Evolutionary conservation across 2,329 filamentous ascomycete genomes (phyloP), one percentile per base, ranked within the genome.

Genomic region (Claviceps quebecensis): DNA sequence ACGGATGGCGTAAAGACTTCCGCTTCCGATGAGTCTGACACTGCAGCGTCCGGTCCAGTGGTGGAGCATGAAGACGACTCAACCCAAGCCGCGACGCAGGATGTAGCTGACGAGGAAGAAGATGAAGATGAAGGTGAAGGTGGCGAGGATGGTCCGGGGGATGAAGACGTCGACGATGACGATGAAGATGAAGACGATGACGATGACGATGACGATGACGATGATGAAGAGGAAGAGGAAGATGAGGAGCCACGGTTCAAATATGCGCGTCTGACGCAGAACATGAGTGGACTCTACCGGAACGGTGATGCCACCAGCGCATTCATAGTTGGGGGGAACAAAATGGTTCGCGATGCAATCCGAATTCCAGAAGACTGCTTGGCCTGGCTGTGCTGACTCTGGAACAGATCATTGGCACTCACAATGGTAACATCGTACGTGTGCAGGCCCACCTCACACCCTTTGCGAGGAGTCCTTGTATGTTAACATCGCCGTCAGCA

Each of bases 241-340:
- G 90, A 96, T 5, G 91, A 97, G 17, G 91, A 97, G 68, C 94
- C 93, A 29, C 85, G 84, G 62, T 78, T 98, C 60, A 98, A 98
- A 69, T 96, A 96, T 66, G 85, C 84, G 48, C 84, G 88, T 47
- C 70, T 97, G 58, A 97, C 93, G 7, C 84, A 83, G 54, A 83
- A 84, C 60, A 71, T 98, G 55, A 81, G 78, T 26, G 73, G 84
- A 44, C 79, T 96, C 37, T 98, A 98, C 70, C 83, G 89, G 53
- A 95, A 95, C 70, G 90, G 88, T 59, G 93, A 98, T 76, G 87
- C 89, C 59, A 96, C 91, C 26, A 96, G 90, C 67, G 75, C 87
- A 8, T 95, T 95, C 65, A 71, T 94, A 48, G 87, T 95, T 48
- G 86, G 86, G 41, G 91, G 91, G 49, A 91, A 98, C 73, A 97